Evolutionary conservation across 2,329 filamentous ascomycete genomes (phyloP).

Genomic region (Cercospora citrullina): DNA sequence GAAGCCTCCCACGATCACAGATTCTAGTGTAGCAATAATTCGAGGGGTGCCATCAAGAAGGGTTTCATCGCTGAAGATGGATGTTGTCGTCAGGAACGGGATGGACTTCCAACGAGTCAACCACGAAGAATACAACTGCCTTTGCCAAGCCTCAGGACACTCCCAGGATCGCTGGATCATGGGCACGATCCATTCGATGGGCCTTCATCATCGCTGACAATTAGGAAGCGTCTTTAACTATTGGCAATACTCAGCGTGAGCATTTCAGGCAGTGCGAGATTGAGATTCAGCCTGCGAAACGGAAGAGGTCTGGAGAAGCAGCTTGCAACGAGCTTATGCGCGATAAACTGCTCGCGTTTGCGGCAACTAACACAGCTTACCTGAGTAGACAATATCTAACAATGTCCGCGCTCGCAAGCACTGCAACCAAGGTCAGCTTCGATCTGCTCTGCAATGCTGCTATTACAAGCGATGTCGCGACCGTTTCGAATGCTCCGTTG

Average conservation of each 20-base stretch:
- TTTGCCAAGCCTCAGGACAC: neutral
- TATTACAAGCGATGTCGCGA: neutral
- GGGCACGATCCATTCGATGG: neutral
- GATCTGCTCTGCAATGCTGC: neutral
- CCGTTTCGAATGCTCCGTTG: neutral
- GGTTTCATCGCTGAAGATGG: neutral
- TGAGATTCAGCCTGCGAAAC: neutral
- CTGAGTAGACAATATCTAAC: neutral
- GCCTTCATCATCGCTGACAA: neutral
- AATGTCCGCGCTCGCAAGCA: neutral
- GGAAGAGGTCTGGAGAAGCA: neutral
- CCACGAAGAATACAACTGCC: neutral
- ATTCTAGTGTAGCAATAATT: neutral
- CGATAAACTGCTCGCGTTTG: neutral
- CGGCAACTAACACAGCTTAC: neutral
- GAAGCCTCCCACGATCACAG: neutral
- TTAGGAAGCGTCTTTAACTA: neutral
- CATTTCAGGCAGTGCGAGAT: neutral
- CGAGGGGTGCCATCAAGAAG: neutral
- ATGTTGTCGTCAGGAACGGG: neutral
- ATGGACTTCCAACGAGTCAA: neutral
- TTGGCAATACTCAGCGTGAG: neutral
- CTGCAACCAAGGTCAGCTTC: neutral
- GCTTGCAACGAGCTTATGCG: neutral
- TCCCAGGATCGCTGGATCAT: neutral